A percentile compares a stretch with the other conserved stretches of the same genome.
phyloP scores from a whole-genome alignment of 75 land plant species.

The Sequoia sempervirens region DNA sequence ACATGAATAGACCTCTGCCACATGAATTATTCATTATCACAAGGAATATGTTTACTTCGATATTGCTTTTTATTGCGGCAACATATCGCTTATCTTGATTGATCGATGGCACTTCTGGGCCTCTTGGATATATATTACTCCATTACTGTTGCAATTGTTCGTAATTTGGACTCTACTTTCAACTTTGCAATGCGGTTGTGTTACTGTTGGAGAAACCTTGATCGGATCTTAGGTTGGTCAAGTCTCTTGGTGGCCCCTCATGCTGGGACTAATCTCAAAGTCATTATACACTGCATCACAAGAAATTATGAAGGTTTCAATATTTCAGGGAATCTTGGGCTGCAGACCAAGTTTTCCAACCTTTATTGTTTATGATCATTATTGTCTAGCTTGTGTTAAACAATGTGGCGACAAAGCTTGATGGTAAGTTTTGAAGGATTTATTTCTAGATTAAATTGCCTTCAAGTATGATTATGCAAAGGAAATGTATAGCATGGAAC shows the following conservation, averaged over 20 bases:
- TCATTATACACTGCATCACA: background rate
- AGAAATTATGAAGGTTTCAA: slow-evolving; percentile 6
- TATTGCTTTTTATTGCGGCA: slow-evolving; percentile 8
- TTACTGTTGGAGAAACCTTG: background rate
- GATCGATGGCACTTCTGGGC: slow-evolving; percentile 8
- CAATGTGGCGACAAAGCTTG: background rate
- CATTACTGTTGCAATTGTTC: slow-evolving; percentile 1
- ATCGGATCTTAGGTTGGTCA: slow-evolving; percentile 1
- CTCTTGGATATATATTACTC: background rate
- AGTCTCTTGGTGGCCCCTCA: slow-evolving; percentile 5
- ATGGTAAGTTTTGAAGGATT: slow-evolving; percentile 8
- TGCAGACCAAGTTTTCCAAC: slow-evolving; percentile 4
- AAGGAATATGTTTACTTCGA: background rate
- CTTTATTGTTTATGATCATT: slow-evolving; percentile 11
- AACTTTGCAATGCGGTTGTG: slow-evolving; percentile 1
- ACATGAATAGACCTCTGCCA: background rate
- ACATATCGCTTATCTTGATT: slow-evolving; percentile 11
- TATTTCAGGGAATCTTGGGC: slow-evolving; percentile 10
- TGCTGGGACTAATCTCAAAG: slow-evolving; percentile 6
- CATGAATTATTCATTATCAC: slow-evolving; percentile 3
- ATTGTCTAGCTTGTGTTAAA: slow-evolving; percentile 12
- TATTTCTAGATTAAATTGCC: background rate
- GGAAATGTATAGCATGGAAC: background rate
- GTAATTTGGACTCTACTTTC: background rate
- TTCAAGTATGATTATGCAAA: background rate